Conservation (phyloP, 2,329 filamentous ascomycete genomes). For the Apiospora marii region DNA sequence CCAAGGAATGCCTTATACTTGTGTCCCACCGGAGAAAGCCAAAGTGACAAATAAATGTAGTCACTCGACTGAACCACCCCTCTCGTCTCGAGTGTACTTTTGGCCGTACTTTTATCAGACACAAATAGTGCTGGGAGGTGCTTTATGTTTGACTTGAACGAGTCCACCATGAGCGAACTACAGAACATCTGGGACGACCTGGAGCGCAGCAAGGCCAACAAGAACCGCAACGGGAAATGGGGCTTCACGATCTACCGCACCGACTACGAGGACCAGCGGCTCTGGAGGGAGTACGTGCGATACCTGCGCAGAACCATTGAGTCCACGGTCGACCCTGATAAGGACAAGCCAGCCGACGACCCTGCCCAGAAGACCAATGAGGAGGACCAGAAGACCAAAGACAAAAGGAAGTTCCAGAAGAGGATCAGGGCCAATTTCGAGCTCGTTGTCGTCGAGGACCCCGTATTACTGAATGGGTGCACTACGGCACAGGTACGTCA, state of each 20-base stretch:
- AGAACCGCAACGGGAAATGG: neutral
- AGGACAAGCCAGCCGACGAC: no score
- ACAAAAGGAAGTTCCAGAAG: neutral
- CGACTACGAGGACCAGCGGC: neutral
- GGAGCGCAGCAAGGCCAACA: neutral
- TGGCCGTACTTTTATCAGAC: neutral
- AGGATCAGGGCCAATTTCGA: neutral
- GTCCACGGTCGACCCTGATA: neutral
- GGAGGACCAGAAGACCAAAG: neutral
- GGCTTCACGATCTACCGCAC: slow-evolving; percentile 7
- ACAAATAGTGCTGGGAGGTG: neutral
- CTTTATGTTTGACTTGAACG: neutral
- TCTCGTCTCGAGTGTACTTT: neutral
- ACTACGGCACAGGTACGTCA: neutral
- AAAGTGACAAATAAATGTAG: neutral
- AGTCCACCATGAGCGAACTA: neutral
- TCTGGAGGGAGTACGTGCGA: neutral
- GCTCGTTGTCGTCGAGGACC: neutral
- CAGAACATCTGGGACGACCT: neutral
- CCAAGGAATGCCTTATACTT: neutral
- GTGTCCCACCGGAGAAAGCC: neutral
- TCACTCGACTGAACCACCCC: neutral
- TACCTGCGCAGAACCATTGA: neutral
- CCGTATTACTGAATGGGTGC: neutral
- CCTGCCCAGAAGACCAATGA: neutral